Evolutionary conservation across 768 basidiomycete species (phyloP).

Genomic region (Royoungia palumana): DNA sequence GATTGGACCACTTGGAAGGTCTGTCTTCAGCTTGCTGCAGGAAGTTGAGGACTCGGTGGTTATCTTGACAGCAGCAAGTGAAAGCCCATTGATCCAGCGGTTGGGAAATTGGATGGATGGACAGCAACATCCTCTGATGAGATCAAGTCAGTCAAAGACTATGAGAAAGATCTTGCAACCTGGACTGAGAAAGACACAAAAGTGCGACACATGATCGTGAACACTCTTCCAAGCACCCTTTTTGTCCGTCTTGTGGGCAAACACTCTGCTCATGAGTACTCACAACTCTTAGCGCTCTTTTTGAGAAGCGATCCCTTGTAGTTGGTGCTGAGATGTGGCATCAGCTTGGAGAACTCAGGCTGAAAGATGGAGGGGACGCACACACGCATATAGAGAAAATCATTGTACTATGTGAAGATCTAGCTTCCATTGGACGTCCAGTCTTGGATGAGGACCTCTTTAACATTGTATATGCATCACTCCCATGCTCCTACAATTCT

Average conservation of each 20-base stretch:
- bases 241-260: neutral
- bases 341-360: neutral
- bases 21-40: too few species aligned
- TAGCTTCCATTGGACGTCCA: slow-evolving; percentile 32
- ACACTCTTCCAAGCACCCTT: neutral
- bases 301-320: too few species aligned
- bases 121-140: neutral
- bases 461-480: too few species aligned
- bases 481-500: slow-evolving; percentile 32
- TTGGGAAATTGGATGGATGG: neutral
- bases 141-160: slow-evolving; percentile 11
- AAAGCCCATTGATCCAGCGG: slow-evolving; percentile 15
- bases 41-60: too few species aligned
- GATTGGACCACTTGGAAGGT: too few species aligned
- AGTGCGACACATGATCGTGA: slow-evolving; percentile 14
- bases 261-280: too few species aligned
- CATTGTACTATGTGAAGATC: slow-evolving; percentile 28
- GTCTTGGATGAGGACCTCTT: too few species aligned
- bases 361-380: slow-evolving; percentile 29
- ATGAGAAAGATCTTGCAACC: too few species aligned
- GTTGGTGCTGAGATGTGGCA: too few species aligned
- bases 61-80: too few species aligned
- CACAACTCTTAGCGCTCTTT: too few species aligned
- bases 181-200: too few species aligned
- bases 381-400: slow-evolving; percentile 31